These are phyloP conservation scores for Wolfiporia cocos DNA, from an alignment of 1,284 basidiomycete genomes.

Conservation along the genomic window DNA sequence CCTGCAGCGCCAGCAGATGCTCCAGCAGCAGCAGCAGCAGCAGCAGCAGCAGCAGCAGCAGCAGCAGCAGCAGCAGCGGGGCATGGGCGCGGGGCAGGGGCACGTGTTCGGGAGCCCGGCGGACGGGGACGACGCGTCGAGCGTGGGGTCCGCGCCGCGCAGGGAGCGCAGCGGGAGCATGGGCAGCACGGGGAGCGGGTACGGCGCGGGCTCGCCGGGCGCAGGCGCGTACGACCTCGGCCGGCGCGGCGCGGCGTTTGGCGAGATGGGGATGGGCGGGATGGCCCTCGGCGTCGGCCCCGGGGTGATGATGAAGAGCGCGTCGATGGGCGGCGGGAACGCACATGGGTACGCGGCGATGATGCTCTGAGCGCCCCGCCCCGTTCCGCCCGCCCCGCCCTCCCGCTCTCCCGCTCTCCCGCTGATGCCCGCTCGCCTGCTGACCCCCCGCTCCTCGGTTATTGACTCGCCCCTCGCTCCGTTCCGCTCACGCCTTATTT, in stretches of 20 bases:
- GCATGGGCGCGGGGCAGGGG: conserved; percentile 11
- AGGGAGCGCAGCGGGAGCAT: conserved; percentile 35
- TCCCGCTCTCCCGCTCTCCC: too few species aligned
- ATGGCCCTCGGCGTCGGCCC: conserved; percentile 22
- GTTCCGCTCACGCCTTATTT: too few species aligned
- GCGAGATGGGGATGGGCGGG: conserved; percentile 15
- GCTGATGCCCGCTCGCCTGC: too few species aligned
- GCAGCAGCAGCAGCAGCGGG: conserved; percentile 16
- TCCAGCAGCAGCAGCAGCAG: conserved; percentile 17
- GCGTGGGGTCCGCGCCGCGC: conserved; percentile 29
- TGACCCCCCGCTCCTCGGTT: too few species aligned
- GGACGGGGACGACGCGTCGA: conserved; percentile 37
- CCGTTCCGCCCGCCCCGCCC: too few species aligned
- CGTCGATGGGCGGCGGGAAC: conserved; percentile 30
- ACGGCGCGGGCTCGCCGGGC: conserved; percentile 25
- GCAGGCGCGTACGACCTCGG: conserved; percentile 30
- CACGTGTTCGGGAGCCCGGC: conserved; percentile 26
- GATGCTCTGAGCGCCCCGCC: conserved; percentile 31
- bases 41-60: conserved; percentile 18
- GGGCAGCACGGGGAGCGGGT: conserved; percentile 30
- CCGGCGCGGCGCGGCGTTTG: conserved; percentile 17
- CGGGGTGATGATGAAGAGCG: conserved; percentile 30
- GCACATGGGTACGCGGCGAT: conserved; percentile 34
- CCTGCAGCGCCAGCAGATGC: conserved; percentile 11
- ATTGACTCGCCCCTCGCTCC: too few species aligned